Conservation (phyloP, 225 moss, liverwort and hornwort species). For the Climacium dendroides region DNA sequence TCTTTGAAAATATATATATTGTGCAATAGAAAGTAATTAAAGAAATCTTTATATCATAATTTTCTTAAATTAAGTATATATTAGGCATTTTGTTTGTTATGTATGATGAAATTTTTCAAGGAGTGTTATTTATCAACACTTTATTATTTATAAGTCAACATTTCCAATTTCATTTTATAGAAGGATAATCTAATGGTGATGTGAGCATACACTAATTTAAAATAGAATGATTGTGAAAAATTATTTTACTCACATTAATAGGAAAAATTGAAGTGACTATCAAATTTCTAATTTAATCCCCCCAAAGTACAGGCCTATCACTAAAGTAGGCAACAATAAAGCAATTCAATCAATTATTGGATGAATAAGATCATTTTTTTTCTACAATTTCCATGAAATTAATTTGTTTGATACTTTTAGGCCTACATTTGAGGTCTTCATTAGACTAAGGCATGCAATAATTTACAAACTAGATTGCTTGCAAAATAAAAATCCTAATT, state of each 20-base stretch:
- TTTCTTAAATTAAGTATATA: too few relatives aligned
- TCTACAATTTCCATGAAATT: neutral
- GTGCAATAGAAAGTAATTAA: too few relatives aligned
- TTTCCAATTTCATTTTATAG: neutral
- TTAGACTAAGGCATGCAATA: neutral
- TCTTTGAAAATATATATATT: too few relatives aligned
- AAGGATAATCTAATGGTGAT: too few relatives aligned
- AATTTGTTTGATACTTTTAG: neutral
- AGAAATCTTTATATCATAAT: too few relatives aligned
- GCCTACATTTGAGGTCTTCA: neutral
- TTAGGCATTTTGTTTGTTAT: neutral
- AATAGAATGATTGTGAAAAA: too few relatives aligned
- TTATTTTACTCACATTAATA: too few relatives aligned
- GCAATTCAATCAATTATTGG: neutral
- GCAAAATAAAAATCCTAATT: neutral
- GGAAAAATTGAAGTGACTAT: too few relatives aligned
- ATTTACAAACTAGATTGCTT: neutral
- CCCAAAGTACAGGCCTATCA: too few relatives aligned
- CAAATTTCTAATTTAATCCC: too few relatives aligned
- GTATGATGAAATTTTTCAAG: neutral
- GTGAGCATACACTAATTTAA: too few relatives aligned
- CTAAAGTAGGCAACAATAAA: too few relatives aligned
- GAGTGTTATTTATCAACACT: neutral
- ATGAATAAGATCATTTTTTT: neutral
- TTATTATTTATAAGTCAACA: neutral